Evolutionary conservation across 225 moss, liverwort and hornwort species (phyloP).

Genomic region (Sphagnum tenellum): DNA sequence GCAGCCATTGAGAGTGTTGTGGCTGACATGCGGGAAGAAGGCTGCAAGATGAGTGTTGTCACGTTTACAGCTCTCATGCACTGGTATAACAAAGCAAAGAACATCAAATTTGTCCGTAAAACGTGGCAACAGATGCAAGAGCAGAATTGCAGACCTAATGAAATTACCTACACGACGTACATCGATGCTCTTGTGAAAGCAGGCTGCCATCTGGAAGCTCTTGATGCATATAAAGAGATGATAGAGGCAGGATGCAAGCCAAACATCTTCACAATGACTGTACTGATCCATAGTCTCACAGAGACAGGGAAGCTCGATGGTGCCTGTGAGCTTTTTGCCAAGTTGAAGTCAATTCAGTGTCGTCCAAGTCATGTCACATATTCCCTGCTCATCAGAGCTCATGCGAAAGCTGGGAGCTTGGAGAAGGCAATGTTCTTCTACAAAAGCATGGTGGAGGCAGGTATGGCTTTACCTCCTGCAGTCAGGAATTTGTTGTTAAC

Average conservation of each 20-base stretch:
- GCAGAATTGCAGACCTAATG: slow-evolving; percentile 31
- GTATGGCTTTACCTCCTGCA: slow-evolving; percentile 26
- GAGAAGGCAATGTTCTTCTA: slow-evolving; percentile 45
- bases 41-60: slow-evolving; percentile 18
- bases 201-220: slow-evolving; percentile 37
- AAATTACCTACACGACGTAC: slow-evolving; percentile 45
- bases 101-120: slow-evolving; percentile 27
- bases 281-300: slow-evolving; percentile 50
- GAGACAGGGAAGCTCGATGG: slow-evolving; percentile 35
- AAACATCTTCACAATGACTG: slow-evolving; percentile 66
- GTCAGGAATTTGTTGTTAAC: slow-evolving; percentile 22
- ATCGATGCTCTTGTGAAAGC: slow-evolving; percentile 44
- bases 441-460: slow-evolving; percentile 47
- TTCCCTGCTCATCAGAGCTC: slow-evolving; percentile 33
- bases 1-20: slow-evolving; percentile 39
- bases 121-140: slow-evolving; percentile 53
- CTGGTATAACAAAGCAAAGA: slow-evolving; percentile 38
- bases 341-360: slow-evolving; percentile 35
- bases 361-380: slow-evolving; percentile 49
- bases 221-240: slow-evolving; percentile 47
- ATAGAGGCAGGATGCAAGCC: slow-evolving; percentile 52
- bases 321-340: slow-evolving; percentile 42
- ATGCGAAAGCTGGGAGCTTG: slow-evolving; percentile 25
- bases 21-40: slow-evolving; percentile 29
- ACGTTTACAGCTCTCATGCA: slow-evolving; percentile 55